A percentile compares a stretch with the other conserved stretches of the same genome.
These are phyloP conservation scores for Lactifluus echinatus DNA, from an alignment of 768 basidiomycete genomes.

Conservation along the genomic window DNA sequence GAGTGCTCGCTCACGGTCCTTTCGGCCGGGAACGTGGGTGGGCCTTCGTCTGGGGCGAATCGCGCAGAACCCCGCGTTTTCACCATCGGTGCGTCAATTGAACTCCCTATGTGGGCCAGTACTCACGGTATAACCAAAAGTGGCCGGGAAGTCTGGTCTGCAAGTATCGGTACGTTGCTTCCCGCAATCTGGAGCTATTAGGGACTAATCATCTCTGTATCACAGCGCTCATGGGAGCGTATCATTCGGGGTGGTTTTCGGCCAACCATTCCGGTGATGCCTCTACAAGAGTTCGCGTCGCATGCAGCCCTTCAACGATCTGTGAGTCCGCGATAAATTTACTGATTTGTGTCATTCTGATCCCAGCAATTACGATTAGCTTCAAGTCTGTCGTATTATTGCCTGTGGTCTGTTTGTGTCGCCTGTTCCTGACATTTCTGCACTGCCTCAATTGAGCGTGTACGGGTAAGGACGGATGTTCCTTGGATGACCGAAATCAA, in stretches of 20 bases:
- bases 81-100: background rate
- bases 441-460: too few relatives aligned
- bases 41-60: background rate
- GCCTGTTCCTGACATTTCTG: background rate
- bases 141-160: background rate
- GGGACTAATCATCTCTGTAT: background rate
- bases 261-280: background rate
- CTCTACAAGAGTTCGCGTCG: background rate
- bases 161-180: constrained; percentile 4
- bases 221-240: background rate
- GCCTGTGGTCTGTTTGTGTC: background rate
- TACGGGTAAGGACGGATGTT: background rate
- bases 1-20: constrained; percentile 2
- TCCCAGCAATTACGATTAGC: background rate
- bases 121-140: background rate
- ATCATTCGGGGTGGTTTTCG: constrained; percentile 1
- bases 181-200: background rate
- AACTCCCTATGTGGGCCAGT: background rate
- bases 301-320: background rate
- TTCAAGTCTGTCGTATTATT: background rate
- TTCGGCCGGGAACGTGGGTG: constrained; percentile 7
- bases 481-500: too few relatives aligned
- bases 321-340: background rate
- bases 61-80: background rate
- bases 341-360: background rate